These are phyloP conservation scores for Russula vinacea DNA, from an alignment of 768 basidiomycete species.

Conservation along the genomic window DNA sequence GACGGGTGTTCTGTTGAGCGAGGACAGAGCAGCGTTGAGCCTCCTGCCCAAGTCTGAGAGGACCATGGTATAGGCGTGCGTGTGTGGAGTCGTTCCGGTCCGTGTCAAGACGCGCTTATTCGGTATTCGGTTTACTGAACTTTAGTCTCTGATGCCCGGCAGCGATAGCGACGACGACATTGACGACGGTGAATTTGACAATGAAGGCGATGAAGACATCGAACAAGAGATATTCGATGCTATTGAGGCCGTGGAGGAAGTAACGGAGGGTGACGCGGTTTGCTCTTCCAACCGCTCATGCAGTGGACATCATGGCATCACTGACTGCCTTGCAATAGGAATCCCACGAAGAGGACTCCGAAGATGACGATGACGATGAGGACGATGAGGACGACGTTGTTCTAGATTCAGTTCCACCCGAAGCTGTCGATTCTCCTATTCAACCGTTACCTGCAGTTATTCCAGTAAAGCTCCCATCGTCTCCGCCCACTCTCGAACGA, in stretches of 20 bases:
- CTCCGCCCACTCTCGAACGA: conserved; percentile 31
- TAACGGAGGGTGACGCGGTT: conserved; percentile 70
- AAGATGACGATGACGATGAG: conserved; percentile 40
- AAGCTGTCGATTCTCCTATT: conserved; percentile 39
- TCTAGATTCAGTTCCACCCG: conserved; percentile 36
- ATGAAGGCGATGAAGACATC: conserved; percentile 28
- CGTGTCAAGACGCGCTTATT: conserved; percentile 14
- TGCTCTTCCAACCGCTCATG: conserved; percentile 29
- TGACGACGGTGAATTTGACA: conserved; percentile 44
- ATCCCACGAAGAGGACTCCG: conserved; percentile 33
- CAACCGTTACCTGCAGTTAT: conserved; percentile 34
- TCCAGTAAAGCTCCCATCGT: conserved; percentile 35
- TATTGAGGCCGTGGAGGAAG: conserved; percentile 55
- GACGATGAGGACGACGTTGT: conserved; percentile 54
- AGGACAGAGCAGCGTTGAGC: conserved; percentile 90
- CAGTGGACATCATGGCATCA: neutral
- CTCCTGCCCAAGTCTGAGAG: conserved; percentile 91
- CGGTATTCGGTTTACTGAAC: conserved; percentile 29
- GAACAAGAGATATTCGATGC: conserved; percentile 50
- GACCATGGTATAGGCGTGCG: conserved; percentile 62
- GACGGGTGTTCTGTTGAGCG: conserved; percentile 79
- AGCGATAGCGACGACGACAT: conserved; percentile 51
- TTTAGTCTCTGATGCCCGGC: conserved; percentile 42
- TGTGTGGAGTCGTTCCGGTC: neutral
- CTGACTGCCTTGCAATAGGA: conserved; percentile 20